phyloP scores from a whole-genome alignment of 306 rosid genomes.

The Pyrus pyrifolia region DNA sequence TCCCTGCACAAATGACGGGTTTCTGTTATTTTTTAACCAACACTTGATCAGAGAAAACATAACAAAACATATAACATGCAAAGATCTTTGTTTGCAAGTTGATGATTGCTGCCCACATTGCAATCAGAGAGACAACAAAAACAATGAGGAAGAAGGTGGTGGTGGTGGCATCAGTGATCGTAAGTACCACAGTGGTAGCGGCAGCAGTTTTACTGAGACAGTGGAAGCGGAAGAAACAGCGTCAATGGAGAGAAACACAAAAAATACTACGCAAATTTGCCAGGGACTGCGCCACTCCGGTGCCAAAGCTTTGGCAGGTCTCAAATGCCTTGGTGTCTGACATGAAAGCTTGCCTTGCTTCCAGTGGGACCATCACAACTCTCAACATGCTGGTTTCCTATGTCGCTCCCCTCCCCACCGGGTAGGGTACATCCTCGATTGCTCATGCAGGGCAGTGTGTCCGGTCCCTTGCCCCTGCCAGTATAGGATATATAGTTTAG shows the following conservation, averaged over 20 bases:
- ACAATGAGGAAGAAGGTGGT: constrained; percentile 42
- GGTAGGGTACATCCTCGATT: constrained; percentile 21
- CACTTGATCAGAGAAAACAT: background rate
- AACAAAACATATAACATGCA: background rate
- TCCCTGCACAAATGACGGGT: background rate
- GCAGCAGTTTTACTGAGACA: constrained; percentile 19
- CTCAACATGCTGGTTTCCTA: constrained; percentile 54
- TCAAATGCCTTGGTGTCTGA: constrained; percentile 44
- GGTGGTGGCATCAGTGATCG: constrained; percentile 20
- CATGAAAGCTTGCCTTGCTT: constrained; percentile 43
- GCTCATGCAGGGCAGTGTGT: no score
- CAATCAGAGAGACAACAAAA: background rate
- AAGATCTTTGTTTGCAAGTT: background rate
- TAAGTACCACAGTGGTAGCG: constrained; percentile 23
- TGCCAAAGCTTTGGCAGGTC: constrained; percentile 40
- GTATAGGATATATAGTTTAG: no score
- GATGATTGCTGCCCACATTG: background rate
- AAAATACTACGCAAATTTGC: constrained; percentile 43
- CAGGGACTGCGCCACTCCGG: constrained; percentile 53
- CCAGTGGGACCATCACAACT: constrained; percentile 19
- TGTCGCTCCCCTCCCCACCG: constrained; percentile 45
- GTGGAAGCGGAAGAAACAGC: constrained; percentile 39
- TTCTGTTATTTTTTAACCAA: constrained; percentile 1
- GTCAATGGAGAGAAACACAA: constrained; percentile 27
- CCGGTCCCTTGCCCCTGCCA: no score